Percentiles rank a stretch among this genome's conserved stretches.
Evolutionary conservation across 139 green algal species (phyloP).

Genomic region (Asterochloris erici): DNA sequence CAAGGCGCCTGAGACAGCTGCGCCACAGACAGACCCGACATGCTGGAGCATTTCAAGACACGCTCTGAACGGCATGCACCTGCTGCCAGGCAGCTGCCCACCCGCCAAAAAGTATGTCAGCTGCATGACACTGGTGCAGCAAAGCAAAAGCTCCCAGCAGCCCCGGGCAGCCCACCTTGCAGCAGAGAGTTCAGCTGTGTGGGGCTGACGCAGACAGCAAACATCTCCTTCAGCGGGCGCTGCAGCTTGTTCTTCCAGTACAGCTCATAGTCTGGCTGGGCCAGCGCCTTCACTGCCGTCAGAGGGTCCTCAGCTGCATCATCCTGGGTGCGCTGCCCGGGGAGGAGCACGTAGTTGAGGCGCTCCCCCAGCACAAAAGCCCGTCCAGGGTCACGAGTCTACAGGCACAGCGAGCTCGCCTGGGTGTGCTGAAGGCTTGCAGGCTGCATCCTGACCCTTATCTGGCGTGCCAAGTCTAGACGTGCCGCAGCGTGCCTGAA

Average conservation of each 20-base stretch:
- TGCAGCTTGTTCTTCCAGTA: conserved; percentile 74
- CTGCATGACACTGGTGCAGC: conserved; percentile 13
- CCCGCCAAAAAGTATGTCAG: background rate
- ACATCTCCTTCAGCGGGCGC: conserved; percentile 46
- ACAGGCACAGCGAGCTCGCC: conserved; percentile 22
- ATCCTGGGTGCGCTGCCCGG: conserved; percentile 36
- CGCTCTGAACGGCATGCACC: too few relatives aligned
- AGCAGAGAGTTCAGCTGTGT: conserved; percentile 13
- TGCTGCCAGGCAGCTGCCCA: too few relatives aligned
- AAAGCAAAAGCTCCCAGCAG: background rate
- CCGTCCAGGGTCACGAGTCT: conserved; percentile 54
- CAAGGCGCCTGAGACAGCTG: too few relatives aligned
- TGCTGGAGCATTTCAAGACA: too few relatives aligned
- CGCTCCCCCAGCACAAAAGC: conserved; percentile 73
- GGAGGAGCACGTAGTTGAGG: conserved; percentile 72
- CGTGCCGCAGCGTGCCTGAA: too few relatives aligned
- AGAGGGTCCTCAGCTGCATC: conserved; percentile 53
- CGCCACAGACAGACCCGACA: too few relatives aligned
- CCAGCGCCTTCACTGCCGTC: conserved; percentile 32
- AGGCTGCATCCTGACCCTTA: too few relatives aligned
- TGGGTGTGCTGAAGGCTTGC: too few relatives aligned
- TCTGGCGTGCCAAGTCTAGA: too few relatives aligned
- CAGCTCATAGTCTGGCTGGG: conserved; percentile 45
- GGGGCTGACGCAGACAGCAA: conserved; percentile 35
- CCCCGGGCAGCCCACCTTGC: background rate